Evolutionary conservation across 495 filamentous ascomycete genomes (phyloP).

Genomic region (Penicillium parvum): DNA sequence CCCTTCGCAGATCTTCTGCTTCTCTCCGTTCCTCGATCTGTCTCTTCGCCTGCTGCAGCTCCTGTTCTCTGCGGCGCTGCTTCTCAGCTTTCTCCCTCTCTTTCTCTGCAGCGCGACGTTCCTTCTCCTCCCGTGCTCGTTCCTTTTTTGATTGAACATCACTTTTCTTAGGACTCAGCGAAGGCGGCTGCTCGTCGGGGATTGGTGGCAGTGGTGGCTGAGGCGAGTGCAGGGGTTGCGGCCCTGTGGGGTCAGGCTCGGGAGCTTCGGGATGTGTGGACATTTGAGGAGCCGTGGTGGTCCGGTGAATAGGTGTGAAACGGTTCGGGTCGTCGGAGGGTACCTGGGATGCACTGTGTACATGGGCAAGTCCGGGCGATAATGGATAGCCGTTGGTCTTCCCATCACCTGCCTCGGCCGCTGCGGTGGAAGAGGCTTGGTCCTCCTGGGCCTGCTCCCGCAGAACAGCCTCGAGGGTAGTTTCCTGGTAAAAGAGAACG

Average conservation of each 20-base stretch:
- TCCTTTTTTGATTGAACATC: constrained; percentile 46
- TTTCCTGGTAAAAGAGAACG: constrained; percentile 97
- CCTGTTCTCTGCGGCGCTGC: constrained; percentile 60
- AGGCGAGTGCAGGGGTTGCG: constrained; percentile 12
- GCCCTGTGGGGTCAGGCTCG: constrained; percentile 20
- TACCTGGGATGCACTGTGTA: constrained; percentile 38
- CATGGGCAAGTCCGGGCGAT: constrained; percentile 32
- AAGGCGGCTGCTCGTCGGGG: constrained; percentile 25
- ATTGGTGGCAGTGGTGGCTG: constrained; percentile 37
- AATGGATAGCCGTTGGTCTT: constrained; percentile 40
- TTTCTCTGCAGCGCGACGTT: constrained; percentile 62
- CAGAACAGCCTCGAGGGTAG: constrained; percentile 81
- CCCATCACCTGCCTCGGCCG: constrained; percentile 52
- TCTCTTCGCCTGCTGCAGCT: constrained; percentile 32
- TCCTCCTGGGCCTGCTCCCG: constrained; percentile 80
- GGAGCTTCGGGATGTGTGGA: constrained; percentile 32
- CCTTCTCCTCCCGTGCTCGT: constrained; percentile 56
- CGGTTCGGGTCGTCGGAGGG: constrained; percentile 46
- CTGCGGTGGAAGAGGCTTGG: constrained; percentile 44
- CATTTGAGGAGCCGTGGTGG: constrained; percentile 55
- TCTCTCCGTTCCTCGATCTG: constrained; percentile 48
- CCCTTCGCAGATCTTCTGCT: constrained; percentile 54
- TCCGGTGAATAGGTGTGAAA: constrained; percentile 53
- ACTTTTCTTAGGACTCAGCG: constrained; percentile 41
- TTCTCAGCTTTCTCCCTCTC: constrained; percentile 61